Evolutionary conservation across 371 early-diverging fungal species (phyloP), one percentile per base, ranked within the genome.

Genomic region (Zopfochytrium polystomum): DNA sequence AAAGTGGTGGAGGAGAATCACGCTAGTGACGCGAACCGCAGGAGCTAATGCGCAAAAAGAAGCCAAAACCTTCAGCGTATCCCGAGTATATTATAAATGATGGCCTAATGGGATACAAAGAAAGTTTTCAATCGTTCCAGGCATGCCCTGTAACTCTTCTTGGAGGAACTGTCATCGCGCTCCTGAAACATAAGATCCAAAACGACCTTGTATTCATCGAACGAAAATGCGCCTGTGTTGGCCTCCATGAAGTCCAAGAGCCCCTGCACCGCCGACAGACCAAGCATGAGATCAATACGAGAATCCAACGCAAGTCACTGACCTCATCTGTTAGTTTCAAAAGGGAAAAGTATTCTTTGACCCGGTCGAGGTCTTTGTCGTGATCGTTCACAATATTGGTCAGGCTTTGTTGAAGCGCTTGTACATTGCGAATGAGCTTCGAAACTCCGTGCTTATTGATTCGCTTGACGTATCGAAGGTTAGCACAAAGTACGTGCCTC

Each of bases 381-480:
- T 81, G 26, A 73, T 73, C 51, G 78, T 75, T 82, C 55, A 67
- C 52, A 50, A 93, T 84, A 66, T 90, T 91, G 34, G 86, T 90
- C 27, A 95, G 67, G 68, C 90, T 91, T 65, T 93, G 93, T 55
- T 93, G 91, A 42, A 93, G 73, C 2, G 92, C 88, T 4, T 88
- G 73, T 3, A 93, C 83, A 57, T 92, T 92, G 51, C 90, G 84
- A 4, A 82, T 69, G 80, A 95, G 87, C 72, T 92, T 92, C 60
- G 73, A 75, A 3, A 85, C 83, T 38, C 94, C 95, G 26, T 81
- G 77, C 2, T 47, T 56, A 69, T 92, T 92, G 55, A 92, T 76
- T 42, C 80, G 75, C 55, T 83, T 82, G 53, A 93, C 85, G 58
- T 90, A 83, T 7, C 77, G 69, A 0, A 89, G 80, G 64, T 92